A percentile compares a stretch with the other conserved stretches of the same genome.
Conservation (phyloP, 306 rosid species). For the Cicer chorassanicum region DNA sequence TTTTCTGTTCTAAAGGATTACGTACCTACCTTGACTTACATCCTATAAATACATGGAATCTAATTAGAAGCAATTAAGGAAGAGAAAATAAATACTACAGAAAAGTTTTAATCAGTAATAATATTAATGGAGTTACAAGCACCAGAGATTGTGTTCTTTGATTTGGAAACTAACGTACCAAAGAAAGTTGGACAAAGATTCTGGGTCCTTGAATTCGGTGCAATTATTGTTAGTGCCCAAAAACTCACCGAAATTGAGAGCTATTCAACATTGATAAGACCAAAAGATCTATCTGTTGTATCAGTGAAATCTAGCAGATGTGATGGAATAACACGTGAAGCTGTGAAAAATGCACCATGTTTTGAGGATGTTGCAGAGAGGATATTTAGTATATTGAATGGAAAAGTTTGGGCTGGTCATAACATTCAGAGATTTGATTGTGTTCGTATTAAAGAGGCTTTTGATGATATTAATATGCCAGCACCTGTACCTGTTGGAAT, state of each 20-base stretch:
- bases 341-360: slow-evolving; percentile 69
- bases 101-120: background rate
- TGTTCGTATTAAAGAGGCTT: slow-evolving; percentile 82
- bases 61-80: background rate
- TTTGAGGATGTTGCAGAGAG: slow-evolving; percentile 82
- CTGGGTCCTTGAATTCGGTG: slow-evolving; percentile 85
- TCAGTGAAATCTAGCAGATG: slow-evolving; percentile 62
- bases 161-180: slow-evolving; percentile 95
- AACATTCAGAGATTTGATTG: slow-evolving; percentile 88
- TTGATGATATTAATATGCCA: slow-evolving; percentile 62
- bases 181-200: slow-evolving; percentile 66
- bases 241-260: slow-evolving; percentile 82
- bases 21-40: slow-evolving; percentile 9
- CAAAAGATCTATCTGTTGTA: slow-evolving; percentile 65
- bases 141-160: slow-evolving; percentile 85
- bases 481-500: slow-evolving; percentile 72
- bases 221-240: slow-evolving; percentile 72
- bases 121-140: slow-evolving; percentile 9
- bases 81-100: background rate
- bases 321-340: slow-evolving; percentile 79
- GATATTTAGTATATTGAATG: slow-evolving; percentile 73
- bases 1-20: slow-evolving; percentile 34
- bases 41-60: slow-evolving; percentile 31
- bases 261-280: slow-evolving; percentile 73
- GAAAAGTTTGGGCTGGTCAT: slow-evolving; percentile 96